Percentiles rank a stretch among this genome's conserved stretches.
Conservation (phyloP, 176 grass and related monocot species). For the Rhipidocladum racemiflorum region DNA sequence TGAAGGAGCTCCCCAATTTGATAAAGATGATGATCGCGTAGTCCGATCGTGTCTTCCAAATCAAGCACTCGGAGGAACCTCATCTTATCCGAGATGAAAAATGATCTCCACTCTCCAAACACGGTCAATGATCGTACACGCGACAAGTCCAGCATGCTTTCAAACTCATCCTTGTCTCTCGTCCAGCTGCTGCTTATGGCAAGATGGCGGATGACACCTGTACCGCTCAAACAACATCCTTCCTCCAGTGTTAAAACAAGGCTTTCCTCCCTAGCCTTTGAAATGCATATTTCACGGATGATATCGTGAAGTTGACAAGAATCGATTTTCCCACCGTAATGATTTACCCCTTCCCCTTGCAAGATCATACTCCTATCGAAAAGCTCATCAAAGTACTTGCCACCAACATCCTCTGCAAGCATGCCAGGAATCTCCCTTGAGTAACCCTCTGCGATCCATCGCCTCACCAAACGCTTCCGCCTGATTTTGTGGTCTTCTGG, state of each 20-base stretch:
- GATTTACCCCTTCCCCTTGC: neutral
- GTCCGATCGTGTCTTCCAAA: neutral
- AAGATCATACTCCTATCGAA: slow-evolving; percentile 29
- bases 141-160: neutral
- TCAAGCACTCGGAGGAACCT: slow-evolving; percentile 34
- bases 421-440: neutral
- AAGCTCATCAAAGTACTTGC: slow-evolving; percentile 25
- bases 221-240: neutral
- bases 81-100: slow-evolving; percentile 2
- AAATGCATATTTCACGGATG: slow-evolving; percentile 23
- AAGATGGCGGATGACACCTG: neutral
- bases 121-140: slow-evolving; percentile 22
- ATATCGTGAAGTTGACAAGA: slow-evolving; percentile 36
- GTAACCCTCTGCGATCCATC: slow-evolving; percentile 47
- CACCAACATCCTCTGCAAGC: neutral
- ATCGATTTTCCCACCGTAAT: neutral
- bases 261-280: slow-evolving; percentile 29
- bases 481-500: slow-evolving; percentile 5
- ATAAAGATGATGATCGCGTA: neutral
- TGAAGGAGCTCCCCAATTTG: slow-evolving; percentile 19
- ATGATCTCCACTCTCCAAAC: neutral
- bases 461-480: neutral
- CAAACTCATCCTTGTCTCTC: neutral
- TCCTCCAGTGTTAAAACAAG: slow-evolving; percentile 4
- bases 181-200: neutral